Evolutionary conservation across 768 basidiomycete species (phyloP), one percentile per base, ranked within the genome.

Genomic region (Phanerochaete sordida): DNA sequence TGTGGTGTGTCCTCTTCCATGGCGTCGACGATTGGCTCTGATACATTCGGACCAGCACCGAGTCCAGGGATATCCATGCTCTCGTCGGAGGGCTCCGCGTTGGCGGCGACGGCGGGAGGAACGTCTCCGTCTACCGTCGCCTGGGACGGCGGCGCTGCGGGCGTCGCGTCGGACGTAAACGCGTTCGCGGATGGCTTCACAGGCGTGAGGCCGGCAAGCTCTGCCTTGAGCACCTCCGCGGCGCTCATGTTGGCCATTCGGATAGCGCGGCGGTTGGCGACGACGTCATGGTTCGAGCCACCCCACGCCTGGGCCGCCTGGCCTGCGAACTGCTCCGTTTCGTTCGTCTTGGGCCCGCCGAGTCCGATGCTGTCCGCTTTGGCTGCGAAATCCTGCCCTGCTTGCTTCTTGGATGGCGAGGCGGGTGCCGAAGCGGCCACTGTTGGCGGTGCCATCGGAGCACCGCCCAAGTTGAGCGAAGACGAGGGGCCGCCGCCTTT

Each of bases 211-310:
- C 85, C 84, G 64, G 87, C 83, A 64, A 98, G 74, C 74, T 98
- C 93, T 54, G 93, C 94, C 75, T 93, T 95, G 67, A 98, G 80
- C 72, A 88, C 84, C 72, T 98, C 93, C 57, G 95, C 95, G 47
- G 96, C 96, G 77, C 86, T 93, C 86, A 98, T 85, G 70, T 98
- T 98, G 28, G 96, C 96, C 84, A 96, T 87, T 61, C 95, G 86
- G 64, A 97, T 93, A 26, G 91, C 92, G 63, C 85, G 84, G 44
- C 93, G 85, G 73, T 96, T 96, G 51, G 88, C 88, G 28, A 95
- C 93, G 60, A 96, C 85, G 72, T 95, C 92, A 57, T 84, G 84
- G 72, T 95, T 96, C n/a, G 89, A 90, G 23, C 91, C 91, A 44
- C 84, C 88, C 55, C 95, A 77, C 44, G 90, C 90, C 65, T 87